These are phyloP conservation scores for Entoloma clypeatum DNA, from an alignment of 1,284 basidiomycete species.

Conservation along the genomic window DNA sequence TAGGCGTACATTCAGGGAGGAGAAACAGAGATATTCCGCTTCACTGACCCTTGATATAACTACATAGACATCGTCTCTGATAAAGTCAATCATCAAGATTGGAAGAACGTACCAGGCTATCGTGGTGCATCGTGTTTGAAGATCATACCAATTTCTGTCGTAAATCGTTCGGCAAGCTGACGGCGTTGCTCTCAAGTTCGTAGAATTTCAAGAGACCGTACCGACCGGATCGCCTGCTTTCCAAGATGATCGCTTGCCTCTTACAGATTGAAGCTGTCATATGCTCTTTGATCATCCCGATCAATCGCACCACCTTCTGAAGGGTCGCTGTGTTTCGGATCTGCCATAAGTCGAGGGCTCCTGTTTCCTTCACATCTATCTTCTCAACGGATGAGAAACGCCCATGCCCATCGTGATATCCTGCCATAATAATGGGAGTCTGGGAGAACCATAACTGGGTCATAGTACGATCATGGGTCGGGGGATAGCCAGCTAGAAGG, in stretches of 20 bases:
- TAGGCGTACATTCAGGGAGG: too few species aligned
- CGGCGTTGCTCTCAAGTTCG: conserved; percentile 11
- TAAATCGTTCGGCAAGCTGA: conserved; percentile 14
- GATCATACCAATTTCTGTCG: conserved; percentile 10
- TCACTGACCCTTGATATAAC: too few species aligned
- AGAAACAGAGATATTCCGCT: too few species aligned
- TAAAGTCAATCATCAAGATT: too few species aligned
- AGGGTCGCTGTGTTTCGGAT: conserved; percentile 9
- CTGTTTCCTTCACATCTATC: conserved; percentile 9
- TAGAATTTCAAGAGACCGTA: conserved; percentile 10
- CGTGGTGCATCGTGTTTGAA: not conserved
- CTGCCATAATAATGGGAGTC: conserved; percentile 18
- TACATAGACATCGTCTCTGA: too few species aligned
- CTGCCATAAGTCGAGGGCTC: conserved; percentile 16
- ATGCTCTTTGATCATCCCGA: conserved; percentile 17
- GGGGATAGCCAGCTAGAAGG: conserved; percentile 2
- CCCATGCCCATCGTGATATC: conserved; percentile 18
- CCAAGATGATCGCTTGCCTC: conserved; percentile 13
- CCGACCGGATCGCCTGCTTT: not conserved
- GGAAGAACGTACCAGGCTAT: not conserved
- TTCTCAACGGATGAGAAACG: conserved; percentile 13
- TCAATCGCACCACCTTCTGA: conserved; percentile 15
- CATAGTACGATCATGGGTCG: conserved; percentile 8
- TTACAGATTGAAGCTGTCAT: conserved; percentile 12
- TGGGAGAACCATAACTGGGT: conserved; percentile 21